Evolutionary conservation across 176 grass and related monocot species (phyloP).

Genomic region (Avena eriantha): DNA sequence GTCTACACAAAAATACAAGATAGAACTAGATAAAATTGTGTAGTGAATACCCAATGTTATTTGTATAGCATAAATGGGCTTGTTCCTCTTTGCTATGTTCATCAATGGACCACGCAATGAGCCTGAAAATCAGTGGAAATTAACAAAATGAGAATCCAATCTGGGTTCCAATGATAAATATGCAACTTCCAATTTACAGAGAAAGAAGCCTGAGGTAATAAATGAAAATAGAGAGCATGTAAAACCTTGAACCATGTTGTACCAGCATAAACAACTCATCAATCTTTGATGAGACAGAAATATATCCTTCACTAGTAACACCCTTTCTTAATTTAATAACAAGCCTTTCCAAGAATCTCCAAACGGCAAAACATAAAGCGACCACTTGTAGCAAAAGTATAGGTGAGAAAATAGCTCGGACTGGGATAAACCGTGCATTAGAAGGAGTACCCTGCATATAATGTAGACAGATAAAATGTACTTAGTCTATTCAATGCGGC

Average conservation of each 20-base stretch:
- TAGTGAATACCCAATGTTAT: constrained; percentile 52
- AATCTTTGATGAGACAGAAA: constrained; percentile 57
- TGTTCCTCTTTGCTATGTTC: constrained; percentile 77
- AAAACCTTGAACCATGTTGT: constrained; percentile 82
- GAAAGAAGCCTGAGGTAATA: neutral
- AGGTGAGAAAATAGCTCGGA: constrained; percentile 70
- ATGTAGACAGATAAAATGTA: constrained; percentile 22
- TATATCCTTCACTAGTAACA: constrained; percentile 51
- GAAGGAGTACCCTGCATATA: constrained; percentile 66
- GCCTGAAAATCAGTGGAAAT: constrained; percentile 44
- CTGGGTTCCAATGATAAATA: neutral
- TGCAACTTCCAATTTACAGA: neutral
- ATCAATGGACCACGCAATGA: constrained; percentile 70
- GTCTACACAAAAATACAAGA: constrained; percentile 19
- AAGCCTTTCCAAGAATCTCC: constrained; percentile 68
- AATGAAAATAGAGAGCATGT: neutral
- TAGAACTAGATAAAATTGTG: constrained; percentile 14
- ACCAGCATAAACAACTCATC: constrained; percentile 59
- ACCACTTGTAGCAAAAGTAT: constrained; percentile 72
- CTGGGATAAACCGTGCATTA: constrained; percentile 59
- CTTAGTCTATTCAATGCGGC: constrained; percentile 7
- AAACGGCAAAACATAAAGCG: constrained; percentile 49
- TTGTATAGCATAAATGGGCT: constrained; percentile 54
- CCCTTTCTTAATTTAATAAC: constrained; percentile 52
- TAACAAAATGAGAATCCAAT: constrained; percentile 40